Conservation (phyloP, 306 rosid species). For the Vigna unguiculata region DNA sequence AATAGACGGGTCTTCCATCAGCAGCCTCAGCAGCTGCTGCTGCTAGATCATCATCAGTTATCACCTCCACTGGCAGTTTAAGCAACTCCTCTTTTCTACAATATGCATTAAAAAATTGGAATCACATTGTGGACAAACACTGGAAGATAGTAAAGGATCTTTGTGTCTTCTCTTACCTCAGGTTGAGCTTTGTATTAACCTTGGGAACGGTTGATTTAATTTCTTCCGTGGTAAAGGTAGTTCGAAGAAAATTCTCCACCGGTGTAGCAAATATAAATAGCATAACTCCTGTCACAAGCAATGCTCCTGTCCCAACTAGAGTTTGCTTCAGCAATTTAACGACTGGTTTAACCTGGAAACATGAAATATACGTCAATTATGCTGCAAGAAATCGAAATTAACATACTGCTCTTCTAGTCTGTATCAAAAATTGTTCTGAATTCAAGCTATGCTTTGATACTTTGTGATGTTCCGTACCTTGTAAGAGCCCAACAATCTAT, state of each 20-base stretch:
- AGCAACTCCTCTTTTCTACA: slow-evolving; percentile 91
- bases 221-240: slow-evolving; percentile 60
- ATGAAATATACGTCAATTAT: slow-evolving; percentile 40
- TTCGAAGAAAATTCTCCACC: slow-evolving; percentile 68
- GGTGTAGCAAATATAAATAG: slow-evolving; percentile 87
- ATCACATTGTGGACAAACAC: slow-evolving; percentile 24
- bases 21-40: slow-evolving; percentile 99
- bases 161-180: slow-evolving; percentile 61
- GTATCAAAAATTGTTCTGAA: slow-evolving; percentile 24
- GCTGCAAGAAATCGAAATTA: slow-evolving; percentile 35
- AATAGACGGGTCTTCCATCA: slow-evolving; percentile 95
- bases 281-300: slow-evolving; percentile 84
- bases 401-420: slow-evolving; percentile 28
- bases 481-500: slow-evolving; percentile 92
- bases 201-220: slow-evolving; percentile 54
- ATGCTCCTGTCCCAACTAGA: slow-evolving; percentile 87
- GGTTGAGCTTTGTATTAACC: slow-evolving; percentile 62
- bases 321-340: slow-evolving; percentile 90
- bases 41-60: slow-evolving; percentile 85
- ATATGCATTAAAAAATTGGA: slow-evolving; percentile 30
- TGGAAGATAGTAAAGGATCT: slow-evolving; percentile 22
- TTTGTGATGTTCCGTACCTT: slow-evolving; percentile 64
- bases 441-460: slow-evolving; percentile 34
- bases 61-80: slow-evolving; percentile 82
- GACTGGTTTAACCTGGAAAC: slow-evolving; percentile 89